Evolutionary conservation across 164 flowering plant genomes (phyloP).

Genomic region (Berberis vulgaris): DNA sequence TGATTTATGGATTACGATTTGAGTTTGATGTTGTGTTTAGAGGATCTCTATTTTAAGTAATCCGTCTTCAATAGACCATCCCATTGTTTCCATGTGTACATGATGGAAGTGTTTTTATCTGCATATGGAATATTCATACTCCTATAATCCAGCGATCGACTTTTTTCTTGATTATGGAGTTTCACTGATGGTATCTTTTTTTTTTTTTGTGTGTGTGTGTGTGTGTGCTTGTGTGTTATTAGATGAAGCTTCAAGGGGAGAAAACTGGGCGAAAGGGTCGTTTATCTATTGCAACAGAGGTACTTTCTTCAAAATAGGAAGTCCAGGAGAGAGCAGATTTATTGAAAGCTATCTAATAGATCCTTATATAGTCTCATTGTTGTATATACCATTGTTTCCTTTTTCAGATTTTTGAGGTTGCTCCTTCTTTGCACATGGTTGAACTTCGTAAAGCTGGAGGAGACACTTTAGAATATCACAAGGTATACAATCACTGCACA

Average conservation of each 20-base stretch:
- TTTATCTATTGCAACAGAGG: constrained; percentile 91
- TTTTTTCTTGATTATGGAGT: neutral
- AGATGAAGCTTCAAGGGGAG: constrained; percentile 89
- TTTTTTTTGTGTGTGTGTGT: neutral
- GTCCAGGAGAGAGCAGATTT: neutral
- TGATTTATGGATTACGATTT: no score
- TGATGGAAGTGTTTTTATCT: no score
- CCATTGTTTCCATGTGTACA: no score
- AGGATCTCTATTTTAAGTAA: no score
- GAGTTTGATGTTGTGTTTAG: no score
- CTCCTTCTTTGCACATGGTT: constrained; percentile 92
- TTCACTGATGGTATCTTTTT: neutral
- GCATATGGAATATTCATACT: no score
- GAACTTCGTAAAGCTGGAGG: constrained; percentile 92
- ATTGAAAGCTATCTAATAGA: neutral
- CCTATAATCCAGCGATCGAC: no score
- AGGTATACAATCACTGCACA: constrained; percentile 35
- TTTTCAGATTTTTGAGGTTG: constrained; percentile 82
- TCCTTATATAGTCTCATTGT: neutral
- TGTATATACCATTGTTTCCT: neutral
- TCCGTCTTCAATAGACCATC: no score
- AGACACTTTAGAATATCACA: constrained; percentile 95
- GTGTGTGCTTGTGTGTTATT: neutral
- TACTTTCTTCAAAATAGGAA: constrained; percentile 11
- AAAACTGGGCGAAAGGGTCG: constrained; percentile 95